Conservation (phyloP, 2,329 filamentous ascomycete genomes). For the Aspergillus clavatus region DNA sequence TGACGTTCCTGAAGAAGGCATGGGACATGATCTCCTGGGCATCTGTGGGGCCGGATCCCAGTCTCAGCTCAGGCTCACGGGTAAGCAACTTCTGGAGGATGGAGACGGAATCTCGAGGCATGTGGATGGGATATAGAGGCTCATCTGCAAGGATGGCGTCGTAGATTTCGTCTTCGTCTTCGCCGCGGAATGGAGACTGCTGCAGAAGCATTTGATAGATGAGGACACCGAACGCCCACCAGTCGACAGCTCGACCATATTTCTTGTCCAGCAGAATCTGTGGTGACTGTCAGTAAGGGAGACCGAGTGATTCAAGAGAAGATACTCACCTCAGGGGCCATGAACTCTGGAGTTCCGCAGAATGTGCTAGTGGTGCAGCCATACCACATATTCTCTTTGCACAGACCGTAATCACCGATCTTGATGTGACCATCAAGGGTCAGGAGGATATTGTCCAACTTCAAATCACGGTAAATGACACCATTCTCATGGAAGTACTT, state of each 20-base stretch:
- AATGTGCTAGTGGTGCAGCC: constrained; percentile 95
- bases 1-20: constrained; percentile 95
- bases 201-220: constrained; percentile 99
- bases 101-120: constrained; percentile 95
- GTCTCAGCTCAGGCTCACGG: constrained; percentile 84
- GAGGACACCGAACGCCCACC: constrained; percentile 98
- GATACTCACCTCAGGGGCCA: constrained; percentile 82
- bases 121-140: constrained; percentile 95
- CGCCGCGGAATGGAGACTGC: constrained; percentile 96
- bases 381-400: constrained; percentile 99
- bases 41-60: constrained; percentile 92
- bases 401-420: constrained; percentile 96
- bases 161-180: constrained; percentile 99
- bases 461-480: constrained; percentile 86
- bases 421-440: constrained; percentile 97
- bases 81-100: constrained; percentile 97
- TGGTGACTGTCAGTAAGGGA: constrained; percentile 16
- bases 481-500: constrained; percentile 99
- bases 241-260: constrained; percentile 93
- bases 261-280: constrained; percentile 97
- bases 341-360: constrained; percentile 98
- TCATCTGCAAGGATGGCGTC: constrained; percentile 97
- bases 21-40: constrained; percentile 99
- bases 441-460: constrained; percentile 83
- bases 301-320: not conserved